Percentiles rank a stretch among this genome's conserved stretches.
Conservation (phyloP, 768 basidiomycete genomes). For the Boletellus ananas region DNA sequence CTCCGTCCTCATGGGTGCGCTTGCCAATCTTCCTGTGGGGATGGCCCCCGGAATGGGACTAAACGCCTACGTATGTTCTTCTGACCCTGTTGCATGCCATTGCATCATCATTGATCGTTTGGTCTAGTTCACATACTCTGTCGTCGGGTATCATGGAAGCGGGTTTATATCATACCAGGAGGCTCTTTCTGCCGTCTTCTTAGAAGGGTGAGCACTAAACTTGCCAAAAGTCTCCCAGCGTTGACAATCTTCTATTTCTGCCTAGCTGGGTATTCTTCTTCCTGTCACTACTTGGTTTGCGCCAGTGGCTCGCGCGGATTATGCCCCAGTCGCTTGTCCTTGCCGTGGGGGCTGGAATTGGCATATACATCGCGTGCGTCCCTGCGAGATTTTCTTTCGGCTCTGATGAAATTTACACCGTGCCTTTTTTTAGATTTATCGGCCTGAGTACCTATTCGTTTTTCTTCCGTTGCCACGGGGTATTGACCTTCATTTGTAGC, state of each 20-base stretch:
- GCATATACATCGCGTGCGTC: constrained; percentile 78
- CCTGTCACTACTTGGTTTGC: constrained; percentile 76
- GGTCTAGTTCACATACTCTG: constrained; percentile 75
- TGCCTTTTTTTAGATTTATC: constrained; percentile 51
- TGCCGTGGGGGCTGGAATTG: constrained; percentile 84
- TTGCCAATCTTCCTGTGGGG: constrained; percentile 87
- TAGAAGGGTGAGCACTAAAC: constrained; percentile 63
- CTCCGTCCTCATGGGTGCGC: constrained; percentile 76
- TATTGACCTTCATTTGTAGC: constrained; percentile 36
- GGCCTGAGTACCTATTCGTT: constrained; percentile 52
- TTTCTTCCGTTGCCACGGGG: not conserved
- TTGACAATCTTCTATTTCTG: not conserved
- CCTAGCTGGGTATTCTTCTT: constrained; percentile 76
- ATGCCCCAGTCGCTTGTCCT: constrained; percentile 87
- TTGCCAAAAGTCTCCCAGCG: not conserved
- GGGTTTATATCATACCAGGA: constrained; percentile 69
- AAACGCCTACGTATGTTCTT: constrained; percentile 65
- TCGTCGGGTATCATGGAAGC: constrained; percentile 80
- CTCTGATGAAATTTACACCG: constrained; percentile 3
- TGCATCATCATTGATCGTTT: not conserved
- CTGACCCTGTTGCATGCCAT: not conserved
- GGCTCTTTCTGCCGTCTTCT: constrained; percentile 80
- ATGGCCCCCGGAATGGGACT: constrained; percentile 84
- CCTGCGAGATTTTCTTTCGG: not conserved
- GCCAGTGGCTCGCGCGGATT: constrained; percentile 85